phyloP scores from a whole-genome alignment of 148 eudicot species.

The Drosera capensis region DNA sequence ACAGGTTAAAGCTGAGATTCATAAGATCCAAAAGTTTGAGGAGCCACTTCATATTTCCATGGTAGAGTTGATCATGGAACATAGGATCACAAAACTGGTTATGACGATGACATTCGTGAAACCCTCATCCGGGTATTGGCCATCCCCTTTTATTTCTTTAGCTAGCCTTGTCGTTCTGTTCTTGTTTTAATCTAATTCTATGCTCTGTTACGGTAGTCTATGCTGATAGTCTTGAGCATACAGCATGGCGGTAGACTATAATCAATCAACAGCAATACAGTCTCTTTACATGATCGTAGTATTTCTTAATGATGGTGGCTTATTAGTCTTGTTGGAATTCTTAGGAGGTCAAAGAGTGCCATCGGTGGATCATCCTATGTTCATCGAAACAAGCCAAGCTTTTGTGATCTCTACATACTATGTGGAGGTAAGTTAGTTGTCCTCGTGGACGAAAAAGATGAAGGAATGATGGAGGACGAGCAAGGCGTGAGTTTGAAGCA shows the following conservation, averaged over 20 bases:
- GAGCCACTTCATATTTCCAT: constrained; percentile 34
- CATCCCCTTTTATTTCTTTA: not conserved
- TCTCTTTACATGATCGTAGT: not conserved
- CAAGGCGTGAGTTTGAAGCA: constrained; percentile 29
- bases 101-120: constrained; percentile 42
- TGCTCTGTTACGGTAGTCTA: no score
- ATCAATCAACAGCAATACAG: no score
- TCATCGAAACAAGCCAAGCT: constrained; percentile 43
- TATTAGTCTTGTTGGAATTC: not conserved
- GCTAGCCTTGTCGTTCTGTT: not conserved
- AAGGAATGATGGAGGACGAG: constrained; percentile 33
- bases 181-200: no score
- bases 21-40: constrained; percentile 31
- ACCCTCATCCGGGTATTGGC: constrained; percentile 42
- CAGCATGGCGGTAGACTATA: no score
- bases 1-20: constrained; percentile 47
- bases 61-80: constrained; percentile 28
- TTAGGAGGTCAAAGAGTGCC: constrained; percentile 39
- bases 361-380: constrained; percentile 32
- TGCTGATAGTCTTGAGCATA: no score
- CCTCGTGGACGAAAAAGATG: constrained; percentile 36
- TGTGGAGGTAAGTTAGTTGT: constrained; percentile 39
- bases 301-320: not conserved
- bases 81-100: constrained; percentile 45
- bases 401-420: constrained; percentile 40